These are phyloP conservation scores for Candida qinlingensis DNA, from an alignment of 805 yeast species.

Conservation along the genomic window DNA sequence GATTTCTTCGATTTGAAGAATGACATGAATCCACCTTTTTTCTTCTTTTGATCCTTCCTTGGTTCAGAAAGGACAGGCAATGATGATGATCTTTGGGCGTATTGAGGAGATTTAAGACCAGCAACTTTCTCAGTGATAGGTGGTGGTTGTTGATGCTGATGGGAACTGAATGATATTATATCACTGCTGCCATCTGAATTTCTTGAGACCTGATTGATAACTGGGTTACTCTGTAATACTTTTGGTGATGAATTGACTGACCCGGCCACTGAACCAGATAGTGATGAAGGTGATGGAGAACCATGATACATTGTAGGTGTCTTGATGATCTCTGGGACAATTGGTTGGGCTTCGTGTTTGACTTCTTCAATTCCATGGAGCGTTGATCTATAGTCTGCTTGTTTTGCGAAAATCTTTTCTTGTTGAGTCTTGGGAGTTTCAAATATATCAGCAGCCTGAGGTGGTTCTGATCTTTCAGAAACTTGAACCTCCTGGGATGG, in stretches of 20 bases:
- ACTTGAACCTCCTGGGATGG: neutral
- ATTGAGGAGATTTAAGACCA: conserved; percentile 10
- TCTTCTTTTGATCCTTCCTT: conserved; percentile 9
- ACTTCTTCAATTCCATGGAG: conserved; percentile 2
- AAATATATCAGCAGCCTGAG: conserved; percentile 18
- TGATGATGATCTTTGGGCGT: conserved; percentile 20
- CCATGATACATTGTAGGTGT: conserved; percentile 4
- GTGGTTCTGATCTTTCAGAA: neutral
- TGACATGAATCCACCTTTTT: conserved; percentile 18
- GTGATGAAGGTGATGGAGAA: neutral
- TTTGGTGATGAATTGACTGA: conserved; percentile 1
- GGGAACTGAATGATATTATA: neutral
- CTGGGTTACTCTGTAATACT: neutral
- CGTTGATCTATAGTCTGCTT: conserved; percentile 18
- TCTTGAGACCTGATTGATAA: neutral
- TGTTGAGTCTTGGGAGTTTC: conserved; percentile 23
- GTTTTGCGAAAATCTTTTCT: conserved; percentile 11
- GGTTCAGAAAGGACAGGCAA: conserved; percentile 16
- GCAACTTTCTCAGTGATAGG: conserved; percentile 10
- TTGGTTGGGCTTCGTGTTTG: neutral
- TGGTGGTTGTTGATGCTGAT: neutral
- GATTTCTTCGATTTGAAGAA: conserved; percentile 18
- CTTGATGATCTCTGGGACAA: conserved; percentile 8
- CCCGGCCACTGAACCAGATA: neutral
- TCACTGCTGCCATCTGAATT: conserved; percentile 1